Percentiles rank a stretch among this genome's conserved stretches.
These are phyloP conservation scores for Naematelia aurantialba DNA, from an alignment of 768 basidiomycete genomes.

Conservation along the genomic window DNA sequence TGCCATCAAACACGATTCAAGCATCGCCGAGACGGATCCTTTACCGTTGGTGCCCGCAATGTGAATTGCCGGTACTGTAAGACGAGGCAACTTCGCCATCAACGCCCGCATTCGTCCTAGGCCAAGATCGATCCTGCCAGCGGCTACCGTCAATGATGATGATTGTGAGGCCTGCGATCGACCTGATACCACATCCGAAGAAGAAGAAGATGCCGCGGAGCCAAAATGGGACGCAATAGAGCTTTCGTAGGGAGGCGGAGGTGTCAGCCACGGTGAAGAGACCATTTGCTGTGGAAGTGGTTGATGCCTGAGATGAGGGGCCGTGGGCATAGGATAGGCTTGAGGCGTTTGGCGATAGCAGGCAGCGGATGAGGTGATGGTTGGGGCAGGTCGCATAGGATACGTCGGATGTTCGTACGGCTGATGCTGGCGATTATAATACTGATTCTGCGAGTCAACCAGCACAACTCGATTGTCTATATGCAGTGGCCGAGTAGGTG, in stretches of 20 bases:
- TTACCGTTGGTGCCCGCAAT: slow-evolving; percentile 97
- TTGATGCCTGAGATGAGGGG: background rate
- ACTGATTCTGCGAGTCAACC: background rate
- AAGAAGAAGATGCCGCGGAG: background rate
- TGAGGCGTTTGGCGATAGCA: background rate
- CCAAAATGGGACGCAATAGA: background rate
- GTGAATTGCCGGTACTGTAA: slow-evolving; percentile 78
- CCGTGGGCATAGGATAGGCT: background rate
- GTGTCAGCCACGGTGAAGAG: background rate
- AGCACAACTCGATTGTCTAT: background rate
- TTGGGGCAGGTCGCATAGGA: background rate
- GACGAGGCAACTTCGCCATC: slow-evolving; percentile 58
- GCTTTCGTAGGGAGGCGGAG: background rate
- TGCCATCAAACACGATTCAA: slow-evolving; percentile 68
- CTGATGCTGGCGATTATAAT: background rate
- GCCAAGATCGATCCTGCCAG: slow-evolving; percentile 43
- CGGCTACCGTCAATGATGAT: background rate
- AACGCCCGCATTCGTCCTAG: slow-evolving; percentile 52
- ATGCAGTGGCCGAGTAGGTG: background rate
- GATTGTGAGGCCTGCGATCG: background rate
- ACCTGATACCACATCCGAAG: background rate
- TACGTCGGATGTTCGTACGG: background rate
- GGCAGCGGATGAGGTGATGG: background rate
- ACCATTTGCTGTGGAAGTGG: background rate
- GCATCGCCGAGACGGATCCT: slow-evolving; percentile 79